Percentiles rank a stretch among this genome's conserved stretches.
Conservation (phyloP, 371 early-diverging fungal species). For the Apophysomyces elegans region DNA sequence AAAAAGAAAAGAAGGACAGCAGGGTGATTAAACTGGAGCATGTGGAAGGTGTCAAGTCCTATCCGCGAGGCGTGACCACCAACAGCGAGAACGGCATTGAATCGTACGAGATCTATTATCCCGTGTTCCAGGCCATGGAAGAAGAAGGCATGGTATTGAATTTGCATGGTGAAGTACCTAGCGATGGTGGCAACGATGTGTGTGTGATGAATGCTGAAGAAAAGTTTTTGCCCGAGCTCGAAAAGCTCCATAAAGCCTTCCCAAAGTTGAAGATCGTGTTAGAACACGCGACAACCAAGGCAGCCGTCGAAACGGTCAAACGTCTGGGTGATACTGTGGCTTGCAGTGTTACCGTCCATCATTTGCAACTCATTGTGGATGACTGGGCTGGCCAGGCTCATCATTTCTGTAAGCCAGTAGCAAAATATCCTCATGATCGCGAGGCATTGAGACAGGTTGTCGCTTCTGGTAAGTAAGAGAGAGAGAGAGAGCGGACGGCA, state of each 20-base stretch:
- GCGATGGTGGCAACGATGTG: conserved; percentile 80
- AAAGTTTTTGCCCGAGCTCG: conserved; percentile 83
- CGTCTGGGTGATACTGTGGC: conserved; percentile 90
- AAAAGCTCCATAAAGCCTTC: conserved; percentile 85
- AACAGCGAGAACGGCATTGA: conserved; percentile 96
- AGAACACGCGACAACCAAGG: conserved; percentile 96
- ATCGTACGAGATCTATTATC: conserved; percentile 87
- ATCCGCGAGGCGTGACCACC: conserved; percentile 98
- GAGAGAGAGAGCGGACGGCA: neutral
- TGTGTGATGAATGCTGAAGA: conserved; percentile 98
- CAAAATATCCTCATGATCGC: conserved; percentile 94
- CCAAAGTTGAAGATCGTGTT: conserved; percentile 94
- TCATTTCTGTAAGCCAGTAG: conserved; percentile 98
- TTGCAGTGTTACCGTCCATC: conserved; percentile 95
- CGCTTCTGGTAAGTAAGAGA: conserved; percentile 55
- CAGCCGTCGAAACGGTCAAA: conserved; percentile 92
- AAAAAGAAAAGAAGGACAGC: neutral
- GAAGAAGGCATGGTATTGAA: conserved; percentile 92
- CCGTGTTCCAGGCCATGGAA: conserved; percentile 95
- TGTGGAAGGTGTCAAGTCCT: conserved; percentile 89
- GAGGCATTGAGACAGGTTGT: conserved; percentile 89
- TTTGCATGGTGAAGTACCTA: conserved; percentile 95
- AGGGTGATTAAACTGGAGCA: neutral
- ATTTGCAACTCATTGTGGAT: conserved; percentile 88
- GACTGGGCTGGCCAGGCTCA: conserved; percentile 97